Percentiles rank a stretch among this genome's conserved stretches.
Evolutionary conservation across 2,329 filamentous ascomycete genomes (phyloP).

Genomic region (Massarina eburnea): DNA sequence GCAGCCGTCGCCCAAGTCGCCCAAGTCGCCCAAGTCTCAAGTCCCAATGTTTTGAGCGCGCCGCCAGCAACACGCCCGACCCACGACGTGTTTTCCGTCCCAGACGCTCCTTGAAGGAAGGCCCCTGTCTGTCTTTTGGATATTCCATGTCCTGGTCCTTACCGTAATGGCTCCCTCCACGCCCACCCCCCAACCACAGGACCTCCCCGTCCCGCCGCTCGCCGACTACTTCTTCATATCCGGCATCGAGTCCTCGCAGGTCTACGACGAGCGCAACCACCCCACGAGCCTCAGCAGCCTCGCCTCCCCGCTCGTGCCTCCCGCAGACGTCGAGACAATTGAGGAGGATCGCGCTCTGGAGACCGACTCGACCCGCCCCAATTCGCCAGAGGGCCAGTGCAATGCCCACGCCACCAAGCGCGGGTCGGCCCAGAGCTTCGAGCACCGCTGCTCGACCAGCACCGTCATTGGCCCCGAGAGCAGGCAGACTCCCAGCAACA

Average conservation of each 20-base stretch:
- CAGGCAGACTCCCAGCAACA: conserved; percentile 59
- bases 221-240: conserved; percentile 69
- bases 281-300: conserved; percentile 27
- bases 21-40: no score
- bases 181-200: conserved; percentile 11
- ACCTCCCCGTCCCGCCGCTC: conserved; percentile 55
- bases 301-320: conserved; percentile 32
- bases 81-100: no score
- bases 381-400: conserved; percentile 47
- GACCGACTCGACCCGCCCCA: conserved; percentile 50
- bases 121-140: conserved; percentile 26
- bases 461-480: conserved; percentile 49
- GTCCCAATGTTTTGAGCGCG: no score
- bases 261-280: conserved; percentile 50
- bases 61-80: no score
- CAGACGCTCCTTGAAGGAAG: no score
- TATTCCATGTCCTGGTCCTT: conserved; percentile 29
- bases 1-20: no score
- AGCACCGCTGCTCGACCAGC: conserved; percentile 54
- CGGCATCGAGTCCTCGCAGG: conserved; percentile 55
- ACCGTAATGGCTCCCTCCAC: conserved; percentile 41
- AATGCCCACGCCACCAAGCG: conserved; percentile 40
- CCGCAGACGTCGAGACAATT: conserved; percentile 53
- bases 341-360: conserved; percentile 62
- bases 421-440: conserved; percentile 47